Evolutionary conservation across 2,329 filamentous ascomycete species (phyloP), one percentile per base, ranked within the genome.

Genomic region (Aspergillus sp.): DNA sequence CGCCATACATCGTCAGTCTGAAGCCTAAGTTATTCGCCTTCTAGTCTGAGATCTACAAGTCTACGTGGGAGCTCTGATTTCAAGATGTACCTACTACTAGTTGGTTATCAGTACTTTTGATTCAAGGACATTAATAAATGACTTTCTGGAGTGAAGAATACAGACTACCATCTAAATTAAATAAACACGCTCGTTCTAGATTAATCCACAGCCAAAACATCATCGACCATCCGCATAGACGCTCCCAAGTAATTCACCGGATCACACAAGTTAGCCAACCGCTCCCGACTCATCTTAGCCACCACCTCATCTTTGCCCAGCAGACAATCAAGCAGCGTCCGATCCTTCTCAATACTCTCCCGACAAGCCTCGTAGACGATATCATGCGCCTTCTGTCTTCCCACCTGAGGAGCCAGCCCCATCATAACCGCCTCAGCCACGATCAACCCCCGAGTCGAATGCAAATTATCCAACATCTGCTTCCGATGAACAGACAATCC

Each of bases 381-480:
- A 50, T 80, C 76, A 56, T 80, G 77, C 2, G 76, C 76, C 12
- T 69, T 65, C 46, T 76, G 74, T 10, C 77, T 65, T 7, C 77
- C 77, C 33, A 77, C 61, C 58, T 72, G 62, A 11, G 69, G 67
- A n/a, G 76, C 78, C 39, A 81, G 64, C 1, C 69, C 72, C 78
- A 81, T 80, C 77, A 81, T 80, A n/a, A 81, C 74, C 2, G 77
- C 76, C 60, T 81, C 78, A 0, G 69, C 76, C 9, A 79, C 77
- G 49, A 80, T 80, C 13, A 80, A 57, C 0, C 77, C 77, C 34
- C 63, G 63, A 0, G 75, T 78, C 1, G 71, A 76, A 37, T 70
- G 64, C 1, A 81, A 62, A 47, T 80, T 81, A 0, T 59, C 54
- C 42, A 70, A 51, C 76, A 81, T 78, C 10, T 68, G 60, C 39